Conservation (phyloP, 768 basidiomycete genomes). For the Boletus huronensis region DNA sequence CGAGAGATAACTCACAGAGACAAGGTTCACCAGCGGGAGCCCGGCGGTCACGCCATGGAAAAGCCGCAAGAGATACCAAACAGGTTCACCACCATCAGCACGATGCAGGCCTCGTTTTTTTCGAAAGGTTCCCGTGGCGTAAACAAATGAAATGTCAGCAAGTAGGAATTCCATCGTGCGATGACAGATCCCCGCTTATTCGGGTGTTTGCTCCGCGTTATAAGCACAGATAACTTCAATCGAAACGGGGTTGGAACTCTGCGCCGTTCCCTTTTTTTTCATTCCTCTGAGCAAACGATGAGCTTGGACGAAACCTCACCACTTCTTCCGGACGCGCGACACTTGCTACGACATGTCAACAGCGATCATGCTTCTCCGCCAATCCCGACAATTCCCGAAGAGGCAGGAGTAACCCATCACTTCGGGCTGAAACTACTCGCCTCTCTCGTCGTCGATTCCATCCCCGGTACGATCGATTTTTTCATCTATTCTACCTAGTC, state of each 20-base stretch:
- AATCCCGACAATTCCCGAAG: constrained; percentile 23
- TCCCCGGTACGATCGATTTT: constrained; percentile 44
- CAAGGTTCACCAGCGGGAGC: constrained; percentile 5
- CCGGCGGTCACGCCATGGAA: constrained; percentile 7
- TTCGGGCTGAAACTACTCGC: constrained; percentile 36
- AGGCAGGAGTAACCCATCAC: constrained; percentile 25
- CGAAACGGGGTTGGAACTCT: not conserved
- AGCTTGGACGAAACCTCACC: constrained; percentile 30
- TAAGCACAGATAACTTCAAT: constrained; percentile 7
- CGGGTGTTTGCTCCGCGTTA: constrained; percentile 11
- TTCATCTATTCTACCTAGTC: not conserved
- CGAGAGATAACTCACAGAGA: constrained; percentile 8
- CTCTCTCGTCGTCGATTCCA: constrained; percentile 52
- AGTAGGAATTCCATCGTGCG: constrained; percentile 1
- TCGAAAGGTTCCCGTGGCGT: constrained; percentile 1
- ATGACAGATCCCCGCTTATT: constrained; percentile 7
- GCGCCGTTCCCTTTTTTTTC: constrained; percentile 1
- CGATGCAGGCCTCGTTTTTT: constrained; percentile 28
- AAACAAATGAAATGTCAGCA: constrained; percentile 6
- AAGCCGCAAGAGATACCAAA: not conserved
- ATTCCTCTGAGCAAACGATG: constrained; percentile 15
- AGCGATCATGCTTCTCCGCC: constrained; percentile 8
- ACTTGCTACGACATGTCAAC: constrained; percentile 6
- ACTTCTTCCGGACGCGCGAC: constrained; percentile 22
- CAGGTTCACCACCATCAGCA: constrained; percentile 20